Evolutionary conservation across 208 protist genomes (phyloP).

Genomic region (Acanthamoeba comandoni): DNA sequence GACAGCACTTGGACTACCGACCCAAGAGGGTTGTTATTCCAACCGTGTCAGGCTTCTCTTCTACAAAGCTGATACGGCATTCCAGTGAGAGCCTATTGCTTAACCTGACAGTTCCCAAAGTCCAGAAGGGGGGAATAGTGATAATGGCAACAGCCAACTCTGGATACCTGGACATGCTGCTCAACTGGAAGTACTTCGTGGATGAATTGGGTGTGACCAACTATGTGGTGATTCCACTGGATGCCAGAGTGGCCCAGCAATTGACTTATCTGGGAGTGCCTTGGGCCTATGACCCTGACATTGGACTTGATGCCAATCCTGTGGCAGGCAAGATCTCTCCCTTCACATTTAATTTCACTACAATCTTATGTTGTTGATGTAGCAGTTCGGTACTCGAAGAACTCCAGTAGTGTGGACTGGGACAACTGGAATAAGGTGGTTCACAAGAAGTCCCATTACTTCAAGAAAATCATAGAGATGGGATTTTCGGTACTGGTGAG

Average conservation of each 20-base stretch:
- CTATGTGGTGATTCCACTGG: slow-evolving; percentile 11
- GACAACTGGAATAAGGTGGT: neutral
- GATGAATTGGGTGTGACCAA: slow-evolving; percentile 12
- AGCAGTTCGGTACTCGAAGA: neutral
- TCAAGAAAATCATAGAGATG: neutral
- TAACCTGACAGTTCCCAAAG: too few species aligned
- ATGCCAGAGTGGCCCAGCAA: slow-evolving; percentile 17
- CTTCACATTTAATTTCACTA: too few species aligned
- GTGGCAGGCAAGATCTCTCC: too few species aligned
- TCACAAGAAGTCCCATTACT: slow-evolving; percentile 33
- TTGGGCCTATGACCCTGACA: slow-evolving; percentile 14
- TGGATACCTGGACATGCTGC: slow-evolving; percentile 29
- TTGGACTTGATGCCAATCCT: neutral
- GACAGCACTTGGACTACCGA: too few species aligned
- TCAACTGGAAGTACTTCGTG: slow-evolving; percentile 29
- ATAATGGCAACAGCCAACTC: neutral
- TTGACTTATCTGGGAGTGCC: neutral
- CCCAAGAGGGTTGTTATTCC: too few species aligned
- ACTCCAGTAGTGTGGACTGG: neutral
- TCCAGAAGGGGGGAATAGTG: neutral
- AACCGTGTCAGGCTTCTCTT: too few species aligned
- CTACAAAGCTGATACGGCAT: too few species aligned
- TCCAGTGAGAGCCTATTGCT: too few species aligned
- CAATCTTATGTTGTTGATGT: neutral
- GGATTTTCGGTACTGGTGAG: slow-evolving; percentile 18